Evolutionary conservation across 345 rosid species (phyloP).

Genomic region (Nephelium lappaceum): DNA sequence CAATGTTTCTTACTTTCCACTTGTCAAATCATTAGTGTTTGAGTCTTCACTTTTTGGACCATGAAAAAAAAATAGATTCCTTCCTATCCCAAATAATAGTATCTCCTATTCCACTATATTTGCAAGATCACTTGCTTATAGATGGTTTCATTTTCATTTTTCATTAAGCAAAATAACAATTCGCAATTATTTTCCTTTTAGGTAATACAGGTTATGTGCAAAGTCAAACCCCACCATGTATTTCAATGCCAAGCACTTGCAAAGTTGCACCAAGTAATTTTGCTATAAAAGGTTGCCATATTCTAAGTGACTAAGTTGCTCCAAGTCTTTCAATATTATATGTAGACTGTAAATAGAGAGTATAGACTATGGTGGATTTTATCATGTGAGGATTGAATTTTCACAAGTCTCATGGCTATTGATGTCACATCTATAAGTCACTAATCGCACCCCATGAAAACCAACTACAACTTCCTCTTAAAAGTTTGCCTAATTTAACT

Average conservation of each 20-base stretch:
- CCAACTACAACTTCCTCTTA: not conserved
- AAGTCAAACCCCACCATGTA: constrained; percentile 29
- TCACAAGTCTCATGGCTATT: not conserved
- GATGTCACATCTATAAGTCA: constrained; percentile 18
- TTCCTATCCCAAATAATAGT: not conserved
- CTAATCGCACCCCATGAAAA: not conserved
- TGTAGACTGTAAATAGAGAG: not conserved
- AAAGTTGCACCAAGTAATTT: not conserved
- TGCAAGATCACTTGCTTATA: not conserved
- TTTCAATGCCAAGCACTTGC: constrained; percentile 27
- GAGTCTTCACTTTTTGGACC: not conserved
- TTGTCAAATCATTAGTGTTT: not conserved
- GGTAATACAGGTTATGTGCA: not conserved
- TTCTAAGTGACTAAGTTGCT: not conserved
- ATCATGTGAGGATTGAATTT: constrained; percentile 15
- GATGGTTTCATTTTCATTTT: not conserved
- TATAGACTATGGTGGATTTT: constrained; percentile 12
- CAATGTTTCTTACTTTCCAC: not conserved
- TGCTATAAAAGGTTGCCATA: not conserved
- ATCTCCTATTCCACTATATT: not conserved
- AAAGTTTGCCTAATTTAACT: no score
- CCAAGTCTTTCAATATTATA: constrained; percentile 21
- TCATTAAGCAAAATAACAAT: not conserved
- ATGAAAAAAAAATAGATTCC: not conserved
- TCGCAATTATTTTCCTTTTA: not conserved